Percentiles rank a stretch among this genome's conserved stretches.
Evolutionary conservation across 1,284 basidiomycete species (phyloP).

Genomic region (Trametes versicolor): DNA sequence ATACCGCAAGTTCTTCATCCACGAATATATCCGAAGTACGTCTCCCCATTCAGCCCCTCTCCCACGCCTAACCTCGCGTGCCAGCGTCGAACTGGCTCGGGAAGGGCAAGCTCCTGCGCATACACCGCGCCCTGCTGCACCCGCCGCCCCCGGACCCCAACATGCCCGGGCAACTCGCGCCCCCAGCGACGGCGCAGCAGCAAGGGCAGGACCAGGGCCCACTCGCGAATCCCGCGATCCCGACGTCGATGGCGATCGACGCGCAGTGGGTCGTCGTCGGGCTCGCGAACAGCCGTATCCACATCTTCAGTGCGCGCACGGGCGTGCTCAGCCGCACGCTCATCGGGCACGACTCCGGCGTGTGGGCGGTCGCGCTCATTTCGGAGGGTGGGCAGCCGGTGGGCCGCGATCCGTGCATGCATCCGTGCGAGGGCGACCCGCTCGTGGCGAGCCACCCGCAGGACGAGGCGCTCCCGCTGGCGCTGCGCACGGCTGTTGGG

Average conservation of each 20-base stretch:
- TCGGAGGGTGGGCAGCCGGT: constrained; percentile 44
- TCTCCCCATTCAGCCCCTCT: not conserved
- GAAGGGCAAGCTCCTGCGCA: constrained; percentile 81
- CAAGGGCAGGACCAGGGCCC: constrained; percentile 12
- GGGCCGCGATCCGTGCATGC: constrained; percentile 19
- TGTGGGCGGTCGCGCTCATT: constrained; percentile 91
- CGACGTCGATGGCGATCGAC: constrained; percentile 89
- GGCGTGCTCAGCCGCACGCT: constrained; percentile 85
- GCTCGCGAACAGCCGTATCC: constrained; percentile 89
- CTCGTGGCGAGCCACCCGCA: constrained; percentile 30
- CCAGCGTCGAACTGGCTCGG: constrained; percentile 88
- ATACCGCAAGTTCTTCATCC: constrained; percentile 80
- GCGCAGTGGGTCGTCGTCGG: constrained; percentile 90
- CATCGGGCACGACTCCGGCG: constrained; percentile 87
- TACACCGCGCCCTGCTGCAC: constrained; percentile 68
- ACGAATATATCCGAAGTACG: constrained; percentile 80
- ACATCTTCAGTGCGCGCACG: constrained; percentile 86
- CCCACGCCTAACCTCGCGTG: not conserved
- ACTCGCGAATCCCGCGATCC: constrained; percentile 45
- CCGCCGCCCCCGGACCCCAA: constrained; percentile 33
- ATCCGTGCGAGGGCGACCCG: constrained; percentile 34
- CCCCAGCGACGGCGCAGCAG: no score
- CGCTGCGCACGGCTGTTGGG: constrained; percentile 47
- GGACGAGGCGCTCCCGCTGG: constrained; percentile 43
- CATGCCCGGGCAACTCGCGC: constrained; percentile 24